These are phyloP conservation scores for Corymbia calophylla DNA, from an alignment of 441 rosid genomes.

Conservation along the genomic window DNA sequence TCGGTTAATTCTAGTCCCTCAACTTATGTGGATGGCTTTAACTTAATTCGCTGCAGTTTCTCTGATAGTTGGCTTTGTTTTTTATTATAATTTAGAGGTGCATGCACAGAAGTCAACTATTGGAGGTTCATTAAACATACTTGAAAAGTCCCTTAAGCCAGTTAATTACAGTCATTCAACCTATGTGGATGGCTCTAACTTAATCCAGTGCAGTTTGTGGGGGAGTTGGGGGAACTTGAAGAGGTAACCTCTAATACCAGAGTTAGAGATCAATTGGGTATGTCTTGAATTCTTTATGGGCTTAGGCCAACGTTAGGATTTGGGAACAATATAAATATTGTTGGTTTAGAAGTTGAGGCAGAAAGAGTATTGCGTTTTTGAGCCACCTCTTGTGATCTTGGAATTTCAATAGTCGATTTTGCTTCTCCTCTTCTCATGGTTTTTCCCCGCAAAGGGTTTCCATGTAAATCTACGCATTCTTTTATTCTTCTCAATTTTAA, in stretches of 20 bases:
- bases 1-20: not conserved
- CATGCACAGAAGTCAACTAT: not conserved
- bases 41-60: not conserved
- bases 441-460: too few species aligned
- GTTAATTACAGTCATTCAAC: not conserved
- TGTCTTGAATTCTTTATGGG: too few species aligned
- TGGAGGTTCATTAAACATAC: not conserved
- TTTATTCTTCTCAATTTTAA: too few species aligned
- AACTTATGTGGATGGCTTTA: not conserved
- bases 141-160: not conserved
- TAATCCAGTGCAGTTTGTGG: not conserved
- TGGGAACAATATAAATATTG: too few species aligned
- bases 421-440: fast-evolving
- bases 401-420: too few species aligned
- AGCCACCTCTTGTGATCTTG: too few species aligned
- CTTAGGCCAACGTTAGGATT: too few species aligned
- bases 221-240: not conserved
- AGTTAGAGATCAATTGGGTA: fast-evolving
- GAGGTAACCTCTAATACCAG: not conserved
- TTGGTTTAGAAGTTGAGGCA: too few species aligned
- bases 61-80: not conserved
- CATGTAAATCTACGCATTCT: fast-evolving
- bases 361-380: too few species aligned
- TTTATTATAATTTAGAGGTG: not conserved
- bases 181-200: not conserved